phyloP scores from a whole-genome alignment of 352 stramenopile genomes.

The Globisporangium paroecandrum region DNA sequence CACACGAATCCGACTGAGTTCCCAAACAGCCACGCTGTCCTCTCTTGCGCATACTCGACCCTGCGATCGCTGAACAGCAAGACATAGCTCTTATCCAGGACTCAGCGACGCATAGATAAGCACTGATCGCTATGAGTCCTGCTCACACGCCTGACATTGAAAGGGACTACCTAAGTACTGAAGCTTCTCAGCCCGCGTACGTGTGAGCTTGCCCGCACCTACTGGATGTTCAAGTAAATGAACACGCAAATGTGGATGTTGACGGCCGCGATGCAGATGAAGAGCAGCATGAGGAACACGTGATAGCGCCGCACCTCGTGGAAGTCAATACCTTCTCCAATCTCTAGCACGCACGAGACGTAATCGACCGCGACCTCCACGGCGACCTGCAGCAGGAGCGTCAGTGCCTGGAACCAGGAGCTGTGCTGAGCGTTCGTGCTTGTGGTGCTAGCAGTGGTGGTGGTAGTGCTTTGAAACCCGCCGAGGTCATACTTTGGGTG shows the following conservation, averaged over 20 bases:
- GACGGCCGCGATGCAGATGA: slow-evolving; percentile 24
- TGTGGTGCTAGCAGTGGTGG: not conserved
- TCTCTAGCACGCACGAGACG: slow-evolving; percentile 11
- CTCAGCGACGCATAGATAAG: too few relatives aligned
- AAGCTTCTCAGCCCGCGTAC: too few relatives aligned
- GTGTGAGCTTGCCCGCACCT: too few relatives aligned
- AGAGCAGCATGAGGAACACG: slow-evolving; percentile 27
- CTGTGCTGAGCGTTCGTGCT: not conserved
- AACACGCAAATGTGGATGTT: slow-evolving; percentile 32
- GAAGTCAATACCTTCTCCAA: slow-evolving; percentile 16
- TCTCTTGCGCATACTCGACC: too few relatives aligned
- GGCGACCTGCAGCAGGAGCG: slow-evolving; percentile 14
- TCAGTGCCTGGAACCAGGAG: not conserved
- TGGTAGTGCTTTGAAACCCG: not conserved
- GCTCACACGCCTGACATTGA: not conserved
- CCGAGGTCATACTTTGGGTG: slow-evolving; percentile 30
- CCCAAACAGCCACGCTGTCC: too few relatives aligned
- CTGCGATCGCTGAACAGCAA: too few relatives aligned
- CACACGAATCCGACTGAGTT: too few relatives aligned
- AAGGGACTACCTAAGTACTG: too few relatives aligned
- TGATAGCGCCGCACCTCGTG: slow-evolving; percentile 23
- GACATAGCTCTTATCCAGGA: too few relatives aligned
- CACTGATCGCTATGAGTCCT: too few relatives aligned
- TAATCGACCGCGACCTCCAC: slow-evolving; percentile 15
- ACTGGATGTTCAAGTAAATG: slow-evolving; percentile 17